These are phyloP conservation scores for Zelonia costaricensis DNA, from an alignment of 208 protist genomes.

Conservation along the genomic window DNA sequence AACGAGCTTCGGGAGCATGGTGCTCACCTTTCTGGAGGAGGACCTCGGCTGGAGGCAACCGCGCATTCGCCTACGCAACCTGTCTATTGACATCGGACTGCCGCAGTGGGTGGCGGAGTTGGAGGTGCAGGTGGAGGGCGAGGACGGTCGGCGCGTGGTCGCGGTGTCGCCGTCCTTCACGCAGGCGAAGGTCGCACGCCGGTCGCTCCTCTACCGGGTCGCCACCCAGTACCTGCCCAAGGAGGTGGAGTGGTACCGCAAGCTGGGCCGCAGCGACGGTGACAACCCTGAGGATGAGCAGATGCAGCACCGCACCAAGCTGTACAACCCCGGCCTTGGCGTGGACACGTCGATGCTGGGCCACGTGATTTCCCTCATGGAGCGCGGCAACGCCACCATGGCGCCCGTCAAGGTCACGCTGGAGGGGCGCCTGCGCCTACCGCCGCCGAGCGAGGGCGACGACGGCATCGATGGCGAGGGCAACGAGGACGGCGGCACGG, in stretches of 20 bases:
- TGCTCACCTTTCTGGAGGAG: constrained; percentile 80
- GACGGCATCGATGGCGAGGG: background rate
- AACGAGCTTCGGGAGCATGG: constrained; percentile 56
- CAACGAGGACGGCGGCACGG: constrained; percentile 14
- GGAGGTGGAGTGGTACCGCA: constrained; percentile 65
- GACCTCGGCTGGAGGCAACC: constrained; percentile 87
- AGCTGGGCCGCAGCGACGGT: constrained; percentile 55
- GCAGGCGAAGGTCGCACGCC: constrained; percentile 58
- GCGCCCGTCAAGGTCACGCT: constrained; percentile 50
- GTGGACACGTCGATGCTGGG: constrained; percentile 49
- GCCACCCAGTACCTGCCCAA: constrained; percentile 80
- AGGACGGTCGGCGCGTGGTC: constrained; percentile 69
- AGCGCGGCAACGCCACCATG: constrained; percentile 43
- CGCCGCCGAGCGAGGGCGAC: background rate
- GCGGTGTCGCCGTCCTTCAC: constrained; percentile 68
- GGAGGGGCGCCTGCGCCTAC: constrained; percentile 2
- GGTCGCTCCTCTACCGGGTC: constrained; percentile 74
- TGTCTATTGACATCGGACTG: constrained; percentile 59
- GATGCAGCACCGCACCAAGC: constrained; percentile 16
- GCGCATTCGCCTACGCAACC: constrained; percentile 79
- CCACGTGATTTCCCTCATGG: constrained; percentile 69
- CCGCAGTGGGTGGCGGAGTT: constrained; percentile 89
- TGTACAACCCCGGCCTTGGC: constrained; percentile 44
- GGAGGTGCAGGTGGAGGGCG: constrained; percentile 78
- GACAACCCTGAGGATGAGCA: constrained; percentile 44